These are phyloP conservation scores for Obba rivulosa DNA, from an alignment of 768 basidiomycete species.

Conservation along the genomic window DNA sequence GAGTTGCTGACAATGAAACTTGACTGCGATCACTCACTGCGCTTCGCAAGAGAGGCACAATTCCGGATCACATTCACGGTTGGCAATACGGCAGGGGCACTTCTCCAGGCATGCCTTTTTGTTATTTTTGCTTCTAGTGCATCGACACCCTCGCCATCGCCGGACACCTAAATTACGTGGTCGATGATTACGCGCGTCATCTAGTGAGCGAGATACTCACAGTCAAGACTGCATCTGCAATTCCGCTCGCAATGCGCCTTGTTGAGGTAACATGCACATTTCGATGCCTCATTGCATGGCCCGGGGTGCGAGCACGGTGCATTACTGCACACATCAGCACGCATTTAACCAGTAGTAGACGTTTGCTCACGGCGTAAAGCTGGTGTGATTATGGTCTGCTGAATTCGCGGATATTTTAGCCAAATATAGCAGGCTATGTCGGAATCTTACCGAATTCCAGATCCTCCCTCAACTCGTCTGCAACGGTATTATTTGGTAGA, in stretches of 20 bases:
- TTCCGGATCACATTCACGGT: conserved; percentile 66
- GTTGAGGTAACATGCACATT: conserved; percentile 47
- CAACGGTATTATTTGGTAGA: too few species aligned
- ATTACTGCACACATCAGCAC: conserved; percentile 26
- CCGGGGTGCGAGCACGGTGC: conserved; percentile 54
- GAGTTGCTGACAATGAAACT: too few species aligned
- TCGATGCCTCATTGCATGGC: conserved; percentile 37
- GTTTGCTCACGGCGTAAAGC: conserved; percentile 1
- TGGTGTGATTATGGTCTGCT: neutral
- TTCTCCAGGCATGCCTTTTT: conserved; percentile 29
- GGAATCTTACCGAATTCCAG: too few species aligned
- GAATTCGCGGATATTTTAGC: too few species aligned
- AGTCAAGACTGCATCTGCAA: conserved; percentile 48
- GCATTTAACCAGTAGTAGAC: neutral
- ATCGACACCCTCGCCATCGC: conserved; percentile 55
- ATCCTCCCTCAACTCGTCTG: too few species aligned
- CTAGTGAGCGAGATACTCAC: conserved; percentile 27
- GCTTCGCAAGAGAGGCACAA: conserved; percentile 49
- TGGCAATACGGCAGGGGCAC: conserved; percentile 48
- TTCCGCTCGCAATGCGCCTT: conserved; percentile 49
- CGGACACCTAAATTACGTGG: conserved; percentile 39
- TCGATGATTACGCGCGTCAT: neutral
- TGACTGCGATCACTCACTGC: too few species aligned
- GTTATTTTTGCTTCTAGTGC: conserved; percentile 24
- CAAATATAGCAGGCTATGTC: too few species aligned